Evolutionary conservation across 257 asterid species (phyloP).

Genomic region (Verbena officinalis): DNA sequence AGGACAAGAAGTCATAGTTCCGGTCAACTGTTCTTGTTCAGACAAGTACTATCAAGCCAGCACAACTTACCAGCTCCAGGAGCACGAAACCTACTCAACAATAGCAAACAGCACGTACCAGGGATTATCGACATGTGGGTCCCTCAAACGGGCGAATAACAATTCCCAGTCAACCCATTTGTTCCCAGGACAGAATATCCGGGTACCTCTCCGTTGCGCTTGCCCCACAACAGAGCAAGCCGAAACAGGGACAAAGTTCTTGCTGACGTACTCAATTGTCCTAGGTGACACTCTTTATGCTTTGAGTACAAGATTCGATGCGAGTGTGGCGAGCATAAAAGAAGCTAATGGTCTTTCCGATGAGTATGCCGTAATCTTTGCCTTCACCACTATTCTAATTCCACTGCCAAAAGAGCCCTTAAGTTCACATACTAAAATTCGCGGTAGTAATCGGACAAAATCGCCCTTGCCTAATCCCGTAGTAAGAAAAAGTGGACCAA

Average conservation of each 20-base stretch:
- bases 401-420: conserved; percentile 44
- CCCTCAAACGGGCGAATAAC: conserved; percentile 29
- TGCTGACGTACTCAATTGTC: conserved; percentile 49
- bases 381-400: conserved; percentile 50
- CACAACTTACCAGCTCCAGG: conserved; percentile 34
- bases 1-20: conserved; percentile 47
- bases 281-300: conserved; percentile 36
- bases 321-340: conserved; percentile 18
- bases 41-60: conserved; percentile 43
- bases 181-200: conserved; percentile 35
- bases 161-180: conserved; percentile 22
- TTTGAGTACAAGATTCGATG: conserved; percentile 45
- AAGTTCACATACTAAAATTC: conserved; percentile 21
- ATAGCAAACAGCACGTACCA: conserved; percentile 55
- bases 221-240: conserved; percentile 51
- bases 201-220: conserved; percentile 58
- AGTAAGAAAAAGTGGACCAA: conserved; percentile 23
- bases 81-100: conserved; percentile 28
- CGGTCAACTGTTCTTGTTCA: conserved; percentile 56
- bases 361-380: conserved; percentile 33
- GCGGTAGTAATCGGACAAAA: background rate
- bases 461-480: conserved; percentile 20
- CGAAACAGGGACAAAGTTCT: conserved; percentile 33
- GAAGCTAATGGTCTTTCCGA: conserved; percentile 47
- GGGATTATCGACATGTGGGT: conserved; percentile 54